These are phyloP conservation scores for Tolypocladium cylindrosporum DNA, from an alignment of 2,329 filamentous ascomycete species.

Conservation along the genomic window DNA sequence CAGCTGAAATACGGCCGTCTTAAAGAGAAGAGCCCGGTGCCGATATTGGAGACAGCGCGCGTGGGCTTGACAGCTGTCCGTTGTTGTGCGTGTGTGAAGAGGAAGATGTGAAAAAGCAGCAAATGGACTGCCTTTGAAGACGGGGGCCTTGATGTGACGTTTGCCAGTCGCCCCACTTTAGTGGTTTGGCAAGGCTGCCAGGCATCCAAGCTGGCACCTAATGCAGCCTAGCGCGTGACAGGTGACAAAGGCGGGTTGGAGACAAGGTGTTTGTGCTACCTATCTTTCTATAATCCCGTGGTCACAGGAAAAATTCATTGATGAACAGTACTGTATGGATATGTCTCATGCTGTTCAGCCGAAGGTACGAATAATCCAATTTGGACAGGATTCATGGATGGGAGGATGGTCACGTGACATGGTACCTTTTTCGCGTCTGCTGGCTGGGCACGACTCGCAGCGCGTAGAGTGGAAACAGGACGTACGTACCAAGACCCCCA, in stretches of 20 bases:
- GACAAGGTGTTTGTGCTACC: background rate
- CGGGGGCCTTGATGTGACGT: background rate
- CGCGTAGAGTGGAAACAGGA: background rate
- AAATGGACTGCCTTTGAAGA: background rate
- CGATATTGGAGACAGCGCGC: background rate
- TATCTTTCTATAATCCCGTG: background rate
- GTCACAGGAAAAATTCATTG: background rate
- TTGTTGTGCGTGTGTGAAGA: background rate
- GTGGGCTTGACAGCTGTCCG: background rate
- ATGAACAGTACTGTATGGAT: no score
- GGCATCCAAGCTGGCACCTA: background rate
- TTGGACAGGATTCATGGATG: background rate
- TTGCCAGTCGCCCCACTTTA: background rate
- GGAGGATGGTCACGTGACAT: background rate
- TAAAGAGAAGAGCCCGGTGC: background rate
- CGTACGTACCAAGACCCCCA: background rate
- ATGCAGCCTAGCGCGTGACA: background rate
- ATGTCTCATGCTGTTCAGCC: no score
- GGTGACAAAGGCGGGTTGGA: background rate
- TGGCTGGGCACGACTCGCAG: background rate
- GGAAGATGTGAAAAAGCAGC: background rate
- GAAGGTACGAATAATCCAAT: no score
- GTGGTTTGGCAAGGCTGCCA: background rate
- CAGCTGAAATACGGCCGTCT: background rate
- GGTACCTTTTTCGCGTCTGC: background rate